phyloP scores from a whole-genome alignment of 2,329 filamentous ascomycete genomes.

The Amauroascus verrucosus region DNA sequence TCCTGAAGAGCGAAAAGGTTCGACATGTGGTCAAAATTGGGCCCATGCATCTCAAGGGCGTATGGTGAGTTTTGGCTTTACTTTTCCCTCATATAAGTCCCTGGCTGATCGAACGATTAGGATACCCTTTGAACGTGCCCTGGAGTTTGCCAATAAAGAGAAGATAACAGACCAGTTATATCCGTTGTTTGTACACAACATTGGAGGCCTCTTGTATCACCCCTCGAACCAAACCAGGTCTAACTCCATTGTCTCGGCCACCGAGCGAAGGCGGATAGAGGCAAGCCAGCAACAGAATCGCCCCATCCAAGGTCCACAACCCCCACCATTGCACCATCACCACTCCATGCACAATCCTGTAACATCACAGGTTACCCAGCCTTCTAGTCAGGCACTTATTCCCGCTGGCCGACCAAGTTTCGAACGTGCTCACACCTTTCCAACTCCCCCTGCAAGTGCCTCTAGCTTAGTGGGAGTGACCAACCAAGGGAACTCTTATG shows the following conservation, averaged over 20 bases:
- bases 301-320: slow-evolving; percentile 58
- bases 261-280: slow-evolving; percentile 64
- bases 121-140: slow-evolving; percentile 95
- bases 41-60: slow-evolving; percentile 96
- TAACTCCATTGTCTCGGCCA: slow-evolving; percentile 77
- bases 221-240: slow-evolving; percentile 70
- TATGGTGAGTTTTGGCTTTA: slow-evolving; percentile 57
- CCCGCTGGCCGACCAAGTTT: slow-evolving; percentile 56
- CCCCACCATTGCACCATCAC: slow-evolving; percentile 51
- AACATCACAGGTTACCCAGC: slow-evolving; percentile 54
- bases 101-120: slow-evolving; percentile 37
- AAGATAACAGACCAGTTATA: slow-evolving; percentile 96
- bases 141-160: slow-evolving; percentile 98
- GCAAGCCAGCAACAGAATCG: slow-evolving; percentile 41
- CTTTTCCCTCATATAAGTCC: background rate
- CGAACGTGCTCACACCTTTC: slow-evolving; percentile 84
- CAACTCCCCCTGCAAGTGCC: slow-evolving; percentile 86
- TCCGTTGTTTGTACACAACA: slow-evolving; percentile 95
- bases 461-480: slow-evolving; percentile 74
- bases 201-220: slow-evolving; percentile 85
- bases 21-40: slow-evolving; percentile 97
- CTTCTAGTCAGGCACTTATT: slow-evolving; percentile 49
- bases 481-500: slow-evolving; percentile 61
- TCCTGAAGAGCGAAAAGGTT: slow-evolving; percentile 94
- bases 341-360: slow-evolving; percentile 55